phyloP scores from a whole-genome alignment of 306 rosid species.

The Vigna mungo region DNA sequence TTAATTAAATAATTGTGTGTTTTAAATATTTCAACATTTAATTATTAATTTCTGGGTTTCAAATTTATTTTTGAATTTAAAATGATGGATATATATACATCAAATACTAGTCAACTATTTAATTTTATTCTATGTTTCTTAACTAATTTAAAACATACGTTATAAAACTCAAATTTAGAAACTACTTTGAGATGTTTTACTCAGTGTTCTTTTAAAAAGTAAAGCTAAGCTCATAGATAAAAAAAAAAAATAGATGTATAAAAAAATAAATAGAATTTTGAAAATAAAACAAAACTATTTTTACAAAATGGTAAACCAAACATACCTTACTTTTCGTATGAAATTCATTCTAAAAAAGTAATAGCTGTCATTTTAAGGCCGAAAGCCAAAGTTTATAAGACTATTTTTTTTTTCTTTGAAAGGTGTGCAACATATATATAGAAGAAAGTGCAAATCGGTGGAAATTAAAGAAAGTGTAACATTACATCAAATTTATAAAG shows the following conservation, averaged over 20 bases:
- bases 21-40: neutral
- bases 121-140: neutral
- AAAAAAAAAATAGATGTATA: neutral
- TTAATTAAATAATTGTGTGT: too few relatives aligned
- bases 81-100: neutral
- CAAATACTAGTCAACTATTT: neutral
- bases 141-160: neutral
- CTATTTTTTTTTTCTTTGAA: neutral
- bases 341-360: neutral
- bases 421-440: neutral
- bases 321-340: neutral
- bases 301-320: neutral
- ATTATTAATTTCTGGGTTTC: neutral
- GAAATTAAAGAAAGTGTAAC: neutral
- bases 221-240: too few relatives aligned
- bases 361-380: slow-evolving; percentile 1
- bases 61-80: neutral
- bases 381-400: neutral
- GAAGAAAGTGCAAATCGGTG: neutral
- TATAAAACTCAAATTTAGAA: neutral
- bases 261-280: neutral
- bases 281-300: neutral
- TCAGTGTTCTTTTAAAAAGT: too few relatives aligned
- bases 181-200: neutral
- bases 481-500: neutral